These are phyloP conservation scores for Pseudonitzschia multistriata DNA, from an alignment of 108 stramenopile species.

Conservation along the genomic window DNA sequence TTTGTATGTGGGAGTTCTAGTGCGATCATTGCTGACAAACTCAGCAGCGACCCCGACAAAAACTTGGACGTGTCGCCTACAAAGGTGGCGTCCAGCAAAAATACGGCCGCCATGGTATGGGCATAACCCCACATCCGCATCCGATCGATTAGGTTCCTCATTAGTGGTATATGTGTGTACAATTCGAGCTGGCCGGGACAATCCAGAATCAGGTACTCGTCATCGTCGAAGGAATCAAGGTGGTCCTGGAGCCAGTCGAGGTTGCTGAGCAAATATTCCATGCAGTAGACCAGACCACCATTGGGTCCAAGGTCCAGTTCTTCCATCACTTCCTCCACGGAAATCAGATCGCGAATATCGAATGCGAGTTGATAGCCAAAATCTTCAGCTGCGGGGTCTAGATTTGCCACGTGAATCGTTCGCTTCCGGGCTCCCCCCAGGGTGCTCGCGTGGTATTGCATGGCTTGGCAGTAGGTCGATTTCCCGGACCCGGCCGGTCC, in stretches of 20 bases:
- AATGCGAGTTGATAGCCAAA: slow-evolving; percentile 87
- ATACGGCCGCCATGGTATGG: slow-evolving; percentile 82
- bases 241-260: slow-evolving; percentile 94
- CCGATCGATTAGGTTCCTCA: slow-evolving; percentile 83
- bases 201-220: slow-evolving; percentile 97
- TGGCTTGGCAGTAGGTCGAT: slow-evolving; percentile 80
- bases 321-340: slow-evolving; percentile 97
- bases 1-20: slow-evolving; percentile 96
- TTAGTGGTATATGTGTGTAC: slow-evolving; percentile 96
- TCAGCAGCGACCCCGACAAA: slow-evolving; percentile 86
- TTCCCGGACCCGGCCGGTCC: slow-evolving; percentile 90
- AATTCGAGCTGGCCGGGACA: slow-evolving; percentile 98
- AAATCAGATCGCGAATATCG: slow-evolving; percentile 94
- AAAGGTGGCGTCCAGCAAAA: slow-evolving; percentile 92
- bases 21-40: slow-evolving; percentile 94
- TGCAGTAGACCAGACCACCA: slow-evolving; percentile 96
- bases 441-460: slow-evolving; percentile 74
- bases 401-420: slow-evolving; percentile 86
- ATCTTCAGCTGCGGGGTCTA: slow-evolving; percentile 96
- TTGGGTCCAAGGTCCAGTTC: slow-evolving; percentile 96
- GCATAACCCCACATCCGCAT: slow-evolving; percentile 86
- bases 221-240: slow-evolving; percentile 87
- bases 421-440: slow-evolving; percentile 59
- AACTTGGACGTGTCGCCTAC: slow-evolving; percentile 80
- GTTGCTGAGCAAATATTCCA: slow-evolving; percentile 96